These are phyloP conservation scores for Metarhizium anisopliae DNA, from an alignment of 2,329 filamentous ascomycete species.

Conservation along the genomic window DNA sequence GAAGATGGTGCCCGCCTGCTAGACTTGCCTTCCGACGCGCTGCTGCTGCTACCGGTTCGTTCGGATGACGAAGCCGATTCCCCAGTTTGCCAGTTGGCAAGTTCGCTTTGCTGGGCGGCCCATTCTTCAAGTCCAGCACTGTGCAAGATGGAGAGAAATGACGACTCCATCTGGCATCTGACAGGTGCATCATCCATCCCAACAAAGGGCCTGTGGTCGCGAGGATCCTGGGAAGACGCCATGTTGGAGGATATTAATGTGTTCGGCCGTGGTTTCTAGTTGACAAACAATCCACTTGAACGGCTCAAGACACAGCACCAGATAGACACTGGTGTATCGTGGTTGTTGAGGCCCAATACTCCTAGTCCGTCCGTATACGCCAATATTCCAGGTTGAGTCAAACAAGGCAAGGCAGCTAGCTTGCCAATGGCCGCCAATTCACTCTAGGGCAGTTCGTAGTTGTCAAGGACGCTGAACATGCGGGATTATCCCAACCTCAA, in stretches of 20 bases:
- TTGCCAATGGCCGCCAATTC: not conserved
- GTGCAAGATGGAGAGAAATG: constrained; percentile 7
- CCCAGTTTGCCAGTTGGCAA: not conserved
- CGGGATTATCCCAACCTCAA: not conserved
- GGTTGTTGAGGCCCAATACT: not conserved
- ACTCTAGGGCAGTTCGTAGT: not conserved
- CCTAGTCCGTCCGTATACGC: not conserved
- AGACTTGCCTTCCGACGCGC: not conserved
- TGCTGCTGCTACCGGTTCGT: not conserved
- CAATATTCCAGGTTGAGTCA: not conserved
- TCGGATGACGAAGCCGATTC: not conserved
- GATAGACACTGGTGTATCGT: not conserved
- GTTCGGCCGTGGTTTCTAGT: not conserved
- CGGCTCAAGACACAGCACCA: too few species aligned
- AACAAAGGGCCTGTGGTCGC: constrained; percentile 2
- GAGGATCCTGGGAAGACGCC: not conserved
- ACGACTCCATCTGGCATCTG: constrained; percentile 8
- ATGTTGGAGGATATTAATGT: not conserved
- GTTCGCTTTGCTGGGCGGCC: constrained; percentile 4
- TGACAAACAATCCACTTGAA: too few species aligned
- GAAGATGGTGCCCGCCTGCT: not conserved
- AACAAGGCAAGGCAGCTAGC: not conserved
- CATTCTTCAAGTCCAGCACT: constrained; percentile 8
- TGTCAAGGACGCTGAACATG: not conserved
- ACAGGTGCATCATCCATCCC: constrained; percentile 6